Base-by-base conservation (phyloP, 2,329 filamentous ascomycete genomes). In the Pseudogymnoascus sp. region DNA sequence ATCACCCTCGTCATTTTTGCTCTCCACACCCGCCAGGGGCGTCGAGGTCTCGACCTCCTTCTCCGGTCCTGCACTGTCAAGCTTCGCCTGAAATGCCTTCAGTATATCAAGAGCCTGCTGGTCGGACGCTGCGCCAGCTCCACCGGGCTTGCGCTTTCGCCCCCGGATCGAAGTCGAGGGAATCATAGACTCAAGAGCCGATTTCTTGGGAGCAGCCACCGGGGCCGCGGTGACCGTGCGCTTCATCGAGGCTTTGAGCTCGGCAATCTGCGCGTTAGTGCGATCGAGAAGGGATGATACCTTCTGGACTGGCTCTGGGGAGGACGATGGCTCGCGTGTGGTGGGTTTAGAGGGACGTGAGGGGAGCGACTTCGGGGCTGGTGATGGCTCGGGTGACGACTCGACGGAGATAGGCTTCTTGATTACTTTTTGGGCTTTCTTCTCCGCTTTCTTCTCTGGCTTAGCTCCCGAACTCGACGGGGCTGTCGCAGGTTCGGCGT, bases 231-330 rank as follows among this genome's bases (percentile, higher is more conserved):
- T 74, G 25, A 82, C 75, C 20, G 80, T 87, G 35, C 89, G 82
- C 70, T 86, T 88, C 87, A 94, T 90, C 0, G 88, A 92, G 7
- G 88, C 88, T 72, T 92, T 93, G 3, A 94, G 76, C 1, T 87
- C 87, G 4, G 88, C 88, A 60, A 93, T 91, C 69, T 94, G 87
- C 37, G 89, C 88, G 66, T 92, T 92, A 2, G 88, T 89, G 66
- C 79, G 79, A 64, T 91, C 86, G 8, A 92, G 75, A 22, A 75
- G 71, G n/a, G 74, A 71, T 2, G 68, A 72, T 64, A 72, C 70
- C 54, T 73, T 73, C 43, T 72, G 62, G 67, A 75, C 65, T 36
- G 57, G 57, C 68, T 73, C 37, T 68, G 68, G 63, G 2, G 77
- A 77, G 2, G 76, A 72, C 3, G 71, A 71, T 6, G 67, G 63